Conservation (phyloP, 805 yeast genomes). For the Lipomyces starkeyi region DNA sequence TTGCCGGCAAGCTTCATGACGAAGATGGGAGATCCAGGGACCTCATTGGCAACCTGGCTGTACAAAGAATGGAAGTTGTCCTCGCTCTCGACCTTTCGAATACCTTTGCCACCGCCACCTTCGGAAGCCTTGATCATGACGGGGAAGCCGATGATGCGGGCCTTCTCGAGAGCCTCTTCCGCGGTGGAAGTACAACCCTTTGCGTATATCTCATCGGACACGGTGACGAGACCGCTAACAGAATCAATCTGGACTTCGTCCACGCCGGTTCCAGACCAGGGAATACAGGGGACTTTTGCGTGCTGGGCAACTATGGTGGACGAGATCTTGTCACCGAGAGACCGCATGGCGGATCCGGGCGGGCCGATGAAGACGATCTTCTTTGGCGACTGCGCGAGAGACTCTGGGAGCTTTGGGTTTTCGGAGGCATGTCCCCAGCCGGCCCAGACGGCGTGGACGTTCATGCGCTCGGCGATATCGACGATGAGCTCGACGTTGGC, state of each 20-base stretch:
- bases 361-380: constrained; percentile 96
- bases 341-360: constrained; percentile 98
- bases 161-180: constrained; percentile 86
- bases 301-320: constrained; percentile 99
- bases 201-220: constrained; percentile 78
- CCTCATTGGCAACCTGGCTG: constrained; percentile 94
- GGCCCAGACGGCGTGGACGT: constrained; percentile 99
- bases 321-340: constrained; percentile 98
- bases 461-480: constrained; percentile 94
- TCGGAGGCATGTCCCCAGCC: constrained; percentile 99
- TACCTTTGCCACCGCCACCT: constrained; percentile 99
- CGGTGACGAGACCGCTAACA: constrained; percentile 81
- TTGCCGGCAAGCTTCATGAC: constrained; percentile 97
- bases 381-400: constrained; percentile 89
- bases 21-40: constrained; percentile 98
- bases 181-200: constrained; percentile 88
- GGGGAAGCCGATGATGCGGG: constrained; percentile 91
- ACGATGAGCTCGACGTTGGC: constrained; percentile 98
- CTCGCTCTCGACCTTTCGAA: constrained; percentile 89
- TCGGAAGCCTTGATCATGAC: constrained; percentile 99
- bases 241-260: constrained; percentile 75
- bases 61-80: constrained; percentile 77
- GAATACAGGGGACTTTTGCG: constrained; percentile 97
- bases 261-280: constrained; percentile 99
- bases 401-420: constrained; percentile 93